These are phyloP conservation scores for Rhytidhysteron rufulum DNA, from an alignment of 2,329 filamentous ascomycete genomes.

Conservation along the genomic window DNA sequence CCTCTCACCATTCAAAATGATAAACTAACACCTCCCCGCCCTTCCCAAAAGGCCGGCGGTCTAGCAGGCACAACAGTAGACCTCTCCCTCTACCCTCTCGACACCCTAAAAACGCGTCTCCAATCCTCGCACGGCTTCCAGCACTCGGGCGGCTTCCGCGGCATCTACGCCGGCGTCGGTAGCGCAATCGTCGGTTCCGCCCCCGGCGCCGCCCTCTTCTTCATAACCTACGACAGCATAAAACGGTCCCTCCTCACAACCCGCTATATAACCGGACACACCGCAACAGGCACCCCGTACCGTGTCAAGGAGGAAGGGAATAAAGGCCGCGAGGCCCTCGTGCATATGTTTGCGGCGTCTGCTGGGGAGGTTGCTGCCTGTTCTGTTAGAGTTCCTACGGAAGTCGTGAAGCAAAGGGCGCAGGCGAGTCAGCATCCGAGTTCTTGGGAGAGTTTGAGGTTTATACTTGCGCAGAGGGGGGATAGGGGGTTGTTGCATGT, in stretches of 20 bases:
- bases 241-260: slow-evolving; percentile 39
- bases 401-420: slow-evolving; percentile 94
- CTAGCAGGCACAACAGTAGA: slow-evolving; percentile 94
- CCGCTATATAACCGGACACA: not conserved
- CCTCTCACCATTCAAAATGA: slow-evolving; percentile 2
- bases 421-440: slow-evolving; percentile 80
- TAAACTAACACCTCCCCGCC: slow-evolving; percentile 6
- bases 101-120: slow-evolving; percentile 96
- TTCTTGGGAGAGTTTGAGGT: slow-evolving; percentile 62
- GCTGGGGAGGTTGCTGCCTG: slow-evolving; percentile 90
- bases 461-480: slow-evolving; percentile 55
- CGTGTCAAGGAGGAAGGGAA: slow-evolving; percentile 8
- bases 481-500: slow-evolving; percentile 52
- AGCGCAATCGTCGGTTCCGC: slow-evolving; percentile 87
- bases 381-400: slow-evolving; percentile 86
- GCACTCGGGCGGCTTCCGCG: slow-evolving; percentile 78
- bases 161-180: slow-evolving; percentile 90
- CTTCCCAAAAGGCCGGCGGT: slow-evolving; percentile 64
- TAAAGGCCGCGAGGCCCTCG: slow-evolving; percentile 26
- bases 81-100: slow-evolving; percentile 93
- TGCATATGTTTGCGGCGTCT: slow-evolving; percentile 80
- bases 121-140: slow-evolving; percentile 78
- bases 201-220: slow-evolving; percentile 93
- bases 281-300: not conserved
- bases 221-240: slow-evolving; percentile 83